Evolutionary conservation across 2,329 filamentous ascomycete genomes (phyloP).

Genomic region (Trichoderma koningiopsis): DNA sequence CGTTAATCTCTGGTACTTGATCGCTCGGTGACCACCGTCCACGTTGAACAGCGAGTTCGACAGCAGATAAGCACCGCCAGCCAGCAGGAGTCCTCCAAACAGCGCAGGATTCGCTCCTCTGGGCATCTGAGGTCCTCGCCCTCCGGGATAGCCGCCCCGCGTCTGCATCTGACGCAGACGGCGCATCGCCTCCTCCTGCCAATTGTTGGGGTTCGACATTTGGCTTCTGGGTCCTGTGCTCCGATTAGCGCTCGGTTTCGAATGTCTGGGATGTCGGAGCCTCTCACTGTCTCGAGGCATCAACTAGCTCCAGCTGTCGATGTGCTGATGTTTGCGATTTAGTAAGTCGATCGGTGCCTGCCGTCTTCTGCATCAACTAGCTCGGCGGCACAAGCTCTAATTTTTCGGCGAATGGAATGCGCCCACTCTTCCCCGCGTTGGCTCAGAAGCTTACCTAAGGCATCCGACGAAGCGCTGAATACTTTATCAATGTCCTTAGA

Average conservation of each 20-base stretch:
- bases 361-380: constrained; percentile 12
- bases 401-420: constrained; percentile 16
- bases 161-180: constrained; percentile 53
- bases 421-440: constrained; percentile 10
- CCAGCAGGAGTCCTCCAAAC: constrained; percentile 47
- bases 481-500: neutral
- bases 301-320: constrained; percentile 1
- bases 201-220: constrained; percentile 44
- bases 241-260: constrained; percentile 1
- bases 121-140: constrained; percentile 47
- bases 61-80: constrained; percentile 54
- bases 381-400: constrained; percentile 5
- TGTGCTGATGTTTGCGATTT: constrained; percentile 20
- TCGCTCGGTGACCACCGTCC: constrained; percentile 96
- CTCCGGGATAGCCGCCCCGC: constrained; percentile 46
- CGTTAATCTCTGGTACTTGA: constrained; percentile 92
- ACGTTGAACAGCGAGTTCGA: constrained; percentile 74
- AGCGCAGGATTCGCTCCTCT: constrained; percentile 45
- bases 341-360: neutral
- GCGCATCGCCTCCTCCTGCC: constrained; percentile 54
- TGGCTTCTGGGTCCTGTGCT: constrained; percentile 10
- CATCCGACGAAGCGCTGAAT: neutral
- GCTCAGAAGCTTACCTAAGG: neutral
- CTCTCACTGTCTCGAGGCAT: constrained; percentile 18
- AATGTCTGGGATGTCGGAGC: neutral